phyloP scores from a whole-genome alignment of 2,329 filamentous ascomycete genomes.

The Penicillium decumbens region DNA sequence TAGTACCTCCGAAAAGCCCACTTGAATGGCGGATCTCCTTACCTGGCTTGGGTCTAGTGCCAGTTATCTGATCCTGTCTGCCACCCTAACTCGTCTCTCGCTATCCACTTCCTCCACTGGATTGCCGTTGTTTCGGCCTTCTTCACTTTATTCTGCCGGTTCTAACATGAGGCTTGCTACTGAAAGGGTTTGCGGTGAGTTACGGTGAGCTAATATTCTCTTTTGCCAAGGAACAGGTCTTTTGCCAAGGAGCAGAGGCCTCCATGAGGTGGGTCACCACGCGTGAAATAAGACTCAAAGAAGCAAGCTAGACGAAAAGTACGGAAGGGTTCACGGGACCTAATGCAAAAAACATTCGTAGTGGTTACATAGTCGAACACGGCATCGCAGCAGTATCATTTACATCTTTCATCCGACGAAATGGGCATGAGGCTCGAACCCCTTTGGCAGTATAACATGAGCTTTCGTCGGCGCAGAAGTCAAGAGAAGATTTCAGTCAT shows the following conservation, averaged over 20 bases:
- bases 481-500: constrained; percentile 29
- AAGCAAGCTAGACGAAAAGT: neutral
- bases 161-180: constrained; percentile 2
- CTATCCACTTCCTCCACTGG: constrained; percentile 26
- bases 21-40: constrained; percentile 10
- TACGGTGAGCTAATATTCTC: neutral
- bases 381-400: constrained; percentile 41
- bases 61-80: constrained; percentile 24
- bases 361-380: constrained; percentile 31
- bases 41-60: constrained; percentile 18
- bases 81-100: constrained; percentile 19
- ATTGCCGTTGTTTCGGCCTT: constrained; percentile 8
- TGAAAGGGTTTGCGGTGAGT: neutral
- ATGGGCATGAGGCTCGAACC: constrained; percentile 22
- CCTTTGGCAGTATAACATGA: constrained; percentile 2
- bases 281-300: neutral
- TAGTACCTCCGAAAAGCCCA: constrained; percentile 10
- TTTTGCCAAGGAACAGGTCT: neutral
- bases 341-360: constrained; percentile 2
- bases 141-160: constrained; percentile 13
- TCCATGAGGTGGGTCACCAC: neutral
- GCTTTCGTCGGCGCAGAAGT: constrained; percentile 25
- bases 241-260: neutral
- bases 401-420: constrained; percentile 38
- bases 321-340: neutral